Percentiles rank a stretch among this genome's conserved stretches.
phyloP scores from a whole-genome alignment of 371 early-diverging fungal species.

The Zychaea mexicana region DNA sequence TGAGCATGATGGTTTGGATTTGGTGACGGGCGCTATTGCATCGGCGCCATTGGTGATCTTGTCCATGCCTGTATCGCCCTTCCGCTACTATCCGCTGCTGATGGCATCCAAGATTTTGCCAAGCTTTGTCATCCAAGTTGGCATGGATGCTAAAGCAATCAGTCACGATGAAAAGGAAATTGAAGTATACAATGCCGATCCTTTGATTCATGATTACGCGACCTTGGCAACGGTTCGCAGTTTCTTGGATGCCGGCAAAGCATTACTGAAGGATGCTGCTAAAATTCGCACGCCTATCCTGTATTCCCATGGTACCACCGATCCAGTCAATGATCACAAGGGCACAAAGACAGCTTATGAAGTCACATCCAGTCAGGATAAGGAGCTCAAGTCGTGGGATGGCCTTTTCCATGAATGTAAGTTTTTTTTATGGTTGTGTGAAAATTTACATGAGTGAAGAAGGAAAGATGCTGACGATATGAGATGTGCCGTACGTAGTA shows the following conservation, averaged over 20 bases:
- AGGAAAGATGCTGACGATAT: background rate
- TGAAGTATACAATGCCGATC: slow-evolving; percentile 51
- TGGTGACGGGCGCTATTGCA: slow-evolving; percentile 53
- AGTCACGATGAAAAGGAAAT: slow-evolving; percentile 53
- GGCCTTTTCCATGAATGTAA: slow-evolving; percentile 59
- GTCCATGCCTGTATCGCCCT: slow-evolving; percentile 34
- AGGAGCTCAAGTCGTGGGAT: slow-evolving; percentile 48
- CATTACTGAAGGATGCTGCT: slow-evolving; percentile 6
- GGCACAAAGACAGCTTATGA: slow-evolving; percentile 46
- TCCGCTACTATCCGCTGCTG: slow-evolving; percentile 34
- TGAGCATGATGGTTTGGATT: slow-evolving; percentile 32
- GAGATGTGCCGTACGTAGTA: slow-evolving; percentile 29
- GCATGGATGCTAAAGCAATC: slow-evolving; percentile 41
- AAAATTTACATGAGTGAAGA: background rate
- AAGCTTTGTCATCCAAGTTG: slow-evolving; percentile 43
- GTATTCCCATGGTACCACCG: slow-evolving; percentile 50
- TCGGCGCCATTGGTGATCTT: slow-evolving; percentile 42
- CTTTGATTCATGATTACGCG: slow-evolving; percentile 53
- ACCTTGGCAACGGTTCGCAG: slow-evolving; percentile 39
- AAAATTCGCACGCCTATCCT: slow-evolving; percentile 41
- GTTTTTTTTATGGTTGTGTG: no score
- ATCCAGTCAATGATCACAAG: slow-evolving; percentile 44
- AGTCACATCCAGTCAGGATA: slow-evolving; percentile 40
- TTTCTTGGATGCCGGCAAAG: slow-evolving; percentile 35
- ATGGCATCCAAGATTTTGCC: slow-evolving; percentile 46